These are phyloP conservation scores for Cymbopogon flexuosus DNA, from an alignment of 202 grass and related monocot species.

Conservation along the genomic window DNA sequence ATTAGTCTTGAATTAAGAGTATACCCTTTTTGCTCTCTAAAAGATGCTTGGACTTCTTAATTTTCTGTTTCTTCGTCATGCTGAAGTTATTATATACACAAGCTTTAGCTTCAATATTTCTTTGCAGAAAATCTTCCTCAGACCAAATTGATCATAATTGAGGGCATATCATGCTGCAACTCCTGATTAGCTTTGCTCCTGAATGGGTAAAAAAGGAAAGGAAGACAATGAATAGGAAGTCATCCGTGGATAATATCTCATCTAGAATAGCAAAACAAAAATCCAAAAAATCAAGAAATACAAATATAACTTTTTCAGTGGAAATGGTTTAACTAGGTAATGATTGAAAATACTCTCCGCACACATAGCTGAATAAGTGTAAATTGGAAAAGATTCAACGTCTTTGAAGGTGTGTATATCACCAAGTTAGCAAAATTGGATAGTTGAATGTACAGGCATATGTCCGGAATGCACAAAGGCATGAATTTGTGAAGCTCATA, in stretches of 20 bases:
- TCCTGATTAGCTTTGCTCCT: conserved; percentile 21
- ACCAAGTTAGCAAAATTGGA: not conserved
- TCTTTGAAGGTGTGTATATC: not conserved
- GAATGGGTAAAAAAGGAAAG: not conserved
- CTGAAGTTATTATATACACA: conserved; percentile 17
- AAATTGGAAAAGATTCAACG: not conserved
- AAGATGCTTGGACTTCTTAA: conserved; percentile 38
- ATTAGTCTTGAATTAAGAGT: conserved; percentile 22
- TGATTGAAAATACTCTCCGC: not conserved
- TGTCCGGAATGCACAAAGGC: not conserved
- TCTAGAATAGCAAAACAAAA: not conserved
- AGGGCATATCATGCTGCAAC: not conserved
- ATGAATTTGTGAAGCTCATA: not conserved
- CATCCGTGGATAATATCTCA: not conserved
- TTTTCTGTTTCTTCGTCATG: conserved; percentile 69
- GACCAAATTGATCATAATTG: conserved; percentile 1
- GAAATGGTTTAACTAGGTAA: not conserved
- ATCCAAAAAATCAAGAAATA: not conserved
- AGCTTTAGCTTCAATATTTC: not conserved
- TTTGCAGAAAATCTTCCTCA: not conserved
- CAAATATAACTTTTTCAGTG: not conserved
- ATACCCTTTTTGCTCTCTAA: conserved; percentile 62
- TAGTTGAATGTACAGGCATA: not conserved
- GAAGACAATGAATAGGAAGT: not conserved
- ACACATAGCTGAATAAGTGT: not conserved